Percentiles rank a stretch among this genome's conserved stretches.
Conservation (phyloP, 345 rosid genomes). For the Pistacia vera region DNA sequence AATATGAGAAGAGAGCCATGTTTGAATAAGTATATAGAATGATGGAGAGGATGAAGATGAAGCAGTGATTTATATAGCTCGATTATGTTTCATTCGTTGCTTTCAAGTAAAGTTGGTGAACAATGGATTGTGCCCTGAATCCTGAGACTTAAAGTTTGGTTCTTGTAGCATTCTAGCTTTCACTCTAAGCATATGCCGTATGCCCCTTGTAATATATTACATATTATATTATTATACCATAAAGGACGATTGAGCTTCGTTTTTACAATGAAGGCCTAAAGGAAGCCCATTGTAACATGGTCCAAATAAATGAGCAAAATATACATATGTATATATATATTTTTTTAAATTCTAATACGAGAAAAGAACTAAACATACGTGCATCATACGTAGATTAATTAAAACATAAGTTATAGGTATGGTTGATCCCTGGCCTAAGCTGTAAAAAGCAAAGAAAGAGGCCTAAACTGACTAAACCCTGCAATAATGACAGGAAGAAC, state of each 20-base stretch:
- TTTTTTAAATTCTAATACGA: too few relatives aligned
- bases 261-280: too few relatives aligned
- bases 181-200: conserved; percentile 21
- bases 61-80: conserved; percentile 21
- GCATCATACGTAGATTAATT: too few relatives aligned
- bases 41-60: conserved; percentile 25
- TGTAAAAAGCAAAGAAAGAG: not conserved
- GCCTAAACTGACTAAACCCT: not conserved
- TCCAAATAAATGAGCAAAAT: too few relatives aligned
- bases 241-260: too few relatives aligned
- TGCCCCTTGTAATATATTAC: conserved; percentile 6
- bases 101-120: conserved; percentile 39
- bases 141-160: conserved; percentile 46
- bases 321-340: too few relatives aligned
- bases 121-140: conserved; percentile 13
- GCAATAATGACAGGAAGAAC: not conserved
- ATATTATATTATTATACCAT: not conserved
- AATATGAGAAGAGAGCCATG: conserved; percentile 35
- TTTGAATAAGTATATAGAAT: conserved; percentile 18
- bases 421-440: not conserved
- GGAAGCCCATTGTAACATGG: too few relatives aligned
- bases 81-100: conserved; percentile 35
- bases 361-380: too few relatives aligned
- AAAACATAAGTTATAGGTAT: too few relatives aligned
- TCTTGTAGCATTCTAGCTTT: conserved; percentile 31